Evolutionary conservation across 2,329 filamentous ascomycete species (phyloP).

Genomic region (Ophiognomonia clavigignenti-juglandacearum): DNA sequence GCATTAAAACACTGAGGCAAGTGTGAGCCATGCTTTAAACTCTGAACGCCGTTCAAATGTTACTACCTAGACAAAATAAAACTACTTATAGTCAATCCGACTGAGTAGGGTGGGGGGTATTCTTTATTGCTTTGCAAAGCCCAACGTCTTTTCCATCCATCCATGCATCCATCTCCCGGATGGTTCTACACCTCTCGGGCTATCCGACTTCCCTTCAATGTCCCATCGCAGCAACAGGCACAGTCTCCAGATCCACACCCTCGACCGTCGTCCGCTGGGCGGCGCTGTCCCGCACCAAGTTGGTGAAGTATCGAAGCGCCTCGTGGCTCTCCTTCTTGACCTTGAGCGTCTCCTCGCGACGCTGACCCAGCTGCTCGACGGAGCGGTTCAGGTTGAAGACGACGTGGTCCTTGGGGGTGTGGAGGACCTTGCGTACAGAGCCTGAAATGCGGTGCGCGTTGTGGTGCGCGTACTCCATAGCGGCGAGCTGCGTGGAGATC

Average conservation of each 20-base stretch:
- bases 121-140: slow-evolving; percentile 3
- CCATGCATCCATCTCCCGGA: not conserved
- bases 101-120: slow-evolving; percentile 15
- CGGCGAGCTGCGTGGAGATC: slow-evolving; percentile 71
- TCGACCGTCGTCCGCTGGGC: slow-evolving; percentile 46
- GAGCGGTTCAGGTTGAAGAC: slow-evolving; percentile 77
- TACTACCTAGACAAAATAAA: not conserved
- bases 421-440: slow-evolving; percentile 84
- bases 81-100: slow-evolving; percentile 8
- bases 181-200: not conserved
- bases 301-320: slow-evolving; percentile 84
- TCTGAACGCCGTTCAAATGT: slow-evolving; percentile 2
- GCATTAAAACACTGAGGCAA: no score
- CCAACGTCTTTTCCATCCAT: not conserved
- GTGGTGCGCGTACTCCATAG: slow-evolving; percentile 86
- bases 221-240: slow-evolving; percentile 27
- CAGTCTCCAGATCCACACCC: slow-evolving; percentile 50
- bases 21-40: no score
- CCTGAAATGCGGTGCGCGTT: slow-evolving; percentile 81
- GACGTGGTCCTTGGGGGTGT: slow-evolving; percentile 80
- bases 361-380: slow-evolving; percentile 74
- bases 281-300: slow-evolving; percentile 66
- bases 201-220: not conserved
- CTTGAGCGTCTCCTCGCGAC: slow-evolving; percentile 79
- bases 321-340: slow-evolving; percentile 78